phyloP scores from a whole-genome alignment of 176 grass and related monocot species.

The Carex parvula region DNA sequence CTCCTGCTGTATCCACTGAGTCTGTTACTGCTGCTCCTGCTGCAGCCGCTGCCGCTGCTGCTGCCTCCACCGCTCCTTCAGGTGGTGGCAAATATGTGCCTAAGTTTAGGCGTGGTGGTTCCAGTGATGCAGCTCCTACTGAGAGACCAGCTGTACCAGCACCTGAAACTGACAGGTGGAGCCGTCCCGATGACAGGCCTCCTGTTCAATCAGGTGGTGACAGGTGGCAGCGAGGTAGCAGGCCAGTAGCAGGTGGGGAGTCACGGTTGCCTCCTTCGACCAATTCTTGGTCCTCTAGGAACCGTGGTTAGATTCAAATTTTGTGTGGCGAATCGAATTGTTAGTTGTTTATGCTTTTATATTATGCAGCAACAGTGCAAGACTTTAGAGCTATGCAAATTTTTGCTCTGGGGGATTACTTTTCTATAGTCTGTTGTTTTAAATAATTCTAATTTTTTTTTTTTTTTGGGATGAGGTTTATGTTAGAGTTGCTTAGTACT shows the following conservation, averaged over 20 bases:
- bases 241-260: neutral
- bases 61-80: neutral
- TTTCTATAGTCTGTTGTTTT: constrained; percentile 9
- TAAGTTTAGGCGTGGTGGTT: constrained; percentile 31
- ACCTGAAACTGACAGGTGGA: constrained; percentile 57
- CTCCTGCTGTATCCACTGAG: constrained; percentile 23
- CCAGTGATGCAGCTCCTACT: constrained; percentile 5
- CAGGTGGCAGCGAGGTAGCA: constrained; percentile 26
- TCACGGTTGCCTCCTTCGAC: constrained; percentile 22
- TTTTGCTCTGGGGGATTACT: neutral
- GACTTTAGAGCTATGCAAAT: neutral
- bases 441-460: constrained; percentile 1
- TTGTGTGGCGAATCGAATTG: neutral
- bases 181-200: constrained; percentile 42
- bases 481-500: neutral
- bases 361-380: neutral
- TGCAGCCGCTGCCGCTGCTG: neutral
- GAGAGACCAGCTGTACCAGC: constrained; percentile 21
- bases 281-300: constrained; percentile 30
- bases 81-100: constrained; percentile 58
- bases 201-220: constrained; percentile 27
- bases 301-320: constrained; percentile 34
- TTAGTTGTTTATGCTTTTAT: constrained; percentile 9
- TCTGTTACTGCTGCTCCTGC: constrained; percentile 18
- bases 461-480: neutral